Base-by-base conservation (phyloP, 2,329 filamentous ascomycete species). In the Trichoderma atroviride region DNA sequence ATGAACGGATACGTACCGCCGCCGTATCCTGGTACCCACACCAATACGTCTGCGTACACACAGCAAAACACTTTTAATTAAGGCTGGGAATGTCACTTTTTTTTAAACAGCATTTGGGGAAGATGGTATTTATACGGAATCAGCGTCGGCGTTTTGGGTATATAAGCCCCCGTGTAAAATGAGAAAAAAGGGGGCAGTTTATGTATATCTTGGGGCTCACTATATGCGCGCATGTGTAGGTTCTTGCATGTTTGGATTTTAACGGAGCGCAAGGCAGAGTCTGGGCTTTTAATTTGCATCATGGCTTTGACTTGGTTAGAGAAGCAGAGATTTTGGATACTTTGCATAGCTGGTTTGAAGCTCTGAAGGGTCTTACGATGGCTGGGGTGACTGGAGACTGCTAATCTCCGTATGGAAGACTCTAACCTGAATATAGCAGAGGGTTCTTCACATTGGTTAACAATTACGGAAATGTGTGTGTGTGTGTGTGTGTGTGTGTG, bases 1-100 rank as follows among this genome's bases (percentile, higher is more conserved):
- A 70, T 74, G 62, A 70, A 73, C 37, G 72, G 70, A 7, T 75
- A 74, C 29, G 22, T 52, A 9, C 59, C 69, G 14, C 60, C 68
- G 11, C 61, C 73, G 40, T 74, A 74, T 31, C 59, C 70, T 35
- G 69, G 72, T n/a, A 69, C 61, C 22, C 73, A 70, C 29, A 58
- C 60, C n/a, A 69, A 70, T 27, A 43, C 70, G 11, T 40, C 56
- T 7, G 59, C 52, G 33, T 75, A 72, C 65, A 69, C 71, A 47
- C 73, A 71, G 13, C 68, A 73, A 27, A 31, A 71, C 29, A 56
- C 65, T 24, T 73, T 70, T 35, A 27, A 10, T n/a, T 69, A 11
- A 69, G 58, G 7, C 47, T 11, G 7, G 22, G 27, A 43, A 50
- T 50, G 7, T 10, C n/a, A 9, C 10, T n/a, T 7, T 47, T 24